Base-by-base conservation (phyloP, 1,284 basidiomycete genomes). In the Fomitopsis pinicola region DNA sequence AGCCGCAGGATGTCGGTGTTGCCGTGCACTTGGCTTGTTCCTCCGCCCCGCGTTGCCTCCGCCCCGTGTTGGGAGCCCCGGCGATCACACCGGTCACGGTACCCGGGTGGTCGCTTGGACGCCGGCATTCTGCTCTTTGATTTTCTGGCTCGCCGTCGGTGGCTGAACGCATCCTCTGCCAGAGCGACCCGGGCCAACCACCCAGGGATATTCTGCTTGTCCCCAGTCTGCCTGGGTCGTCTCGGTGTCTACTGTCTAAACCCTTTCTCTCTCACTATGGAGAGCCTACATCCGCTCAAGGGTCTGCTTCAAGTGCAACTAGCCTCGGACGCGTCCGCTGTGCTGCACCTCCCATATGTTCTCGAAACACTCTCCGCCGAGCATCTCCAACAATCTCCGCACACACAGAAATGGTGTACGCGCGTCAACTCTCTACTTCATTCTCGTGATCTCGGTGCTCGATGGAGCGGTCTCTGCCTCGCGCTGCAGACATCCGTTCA, bases 391-490 rank as follows among this genome's bases (percentile, higher is more conserved):
- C 81, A 87, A 0, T 91, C 89, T 4, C 66, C 84, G 5, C 86
- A 91, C 69, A 76, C 85, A 8, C 75, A 83, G 60, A 92, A 91
- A 80, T 93, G 90, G 90, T 78, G 80, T 7, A 77, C 80, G 19
- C 82, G 91, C 59, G 76, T 92, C 61, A 85, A 82, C 66, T 85
- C 89, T 3, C 76, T 93, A 48, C 77, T 93, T 52, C 86, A 88
- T 66, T 86, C 91, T 14, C 91, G 88, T 72, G 84, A 90, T 64
- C 71, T 85, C 12, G 85, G 82, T 52, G 84, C 82, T 61, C 82
- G 88, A 62, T 93, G 91, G 91, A 84, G 87, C 26, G 91, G 89
- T 15, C 76, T 92, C 35, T 88, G 82, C 66, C 73, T 93, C 45
- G 91, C 91, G 2, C 76, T 86, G 65, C 82, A 82, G 66, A 87